Evolutionary conservation across 441 rosid genomes (phyloP), one percentile per base, ranked within the genome.

Genomic region (Metrosideros polymorpha): DNA sequence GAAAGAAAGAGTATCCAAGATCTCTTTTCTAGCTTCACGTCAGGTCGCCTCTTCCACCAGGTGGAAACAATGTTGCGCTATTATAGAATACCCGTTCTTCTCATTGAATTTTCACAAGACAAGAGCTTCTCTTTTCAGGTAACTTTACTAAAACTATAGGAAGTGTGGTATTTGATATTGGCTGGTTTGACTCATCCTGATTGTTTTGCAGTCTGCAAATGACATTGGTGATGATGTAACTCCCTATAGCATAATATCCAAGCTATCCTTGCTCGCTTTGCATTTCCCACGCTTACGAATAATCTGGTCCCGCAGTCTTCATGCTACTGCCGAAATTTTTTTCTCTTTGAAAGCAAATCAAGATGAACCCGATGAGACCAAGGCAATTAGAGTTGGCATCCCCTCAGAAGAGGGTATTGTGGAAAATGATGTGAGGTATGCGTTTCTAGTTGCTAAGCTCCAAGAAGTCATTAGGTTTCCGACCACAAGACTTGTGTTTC

Each of bases 111-210:
- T 90, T 94, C 98, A 7, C 98, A 95, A 89, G 99, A 98, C 92
- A 98, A 95, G 91, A 96, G 98, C 93, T 98, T 96, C 91, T 98
- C 99, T 45, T 98, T 98, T 92, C 98, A 93, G 99, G 99, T 95
- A 91, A 88, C 51, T 39, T 22, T 7, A 52, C 22, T 59, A 87
- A 42, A 86, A 66, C 84, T 39, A 49, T 42, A 84, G 52, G 43
- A 54, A 82, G 66, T 71, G 84, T 29, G 8, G 42, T 84, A 55
- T 86, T 19, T 27, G 49, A 7, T 66, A 59, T 32, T 71, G 88
- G 32, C 30, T 29, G 82, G 52, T 86, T 82, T 87, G 52, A 86
- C 83, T 87, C 32, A 59, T 89, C 63, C 42, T 66, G 12, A 83
- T 45, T 86, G 51, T 76, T 51, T 84, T 93, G 92, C 94, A 96